A percentile compares a stretch with the other conserved stretches of the same genome.
phyloP scores from a whole-genome alignment of 148 eudicot species.

The Polygonum maritimum region DNA sequence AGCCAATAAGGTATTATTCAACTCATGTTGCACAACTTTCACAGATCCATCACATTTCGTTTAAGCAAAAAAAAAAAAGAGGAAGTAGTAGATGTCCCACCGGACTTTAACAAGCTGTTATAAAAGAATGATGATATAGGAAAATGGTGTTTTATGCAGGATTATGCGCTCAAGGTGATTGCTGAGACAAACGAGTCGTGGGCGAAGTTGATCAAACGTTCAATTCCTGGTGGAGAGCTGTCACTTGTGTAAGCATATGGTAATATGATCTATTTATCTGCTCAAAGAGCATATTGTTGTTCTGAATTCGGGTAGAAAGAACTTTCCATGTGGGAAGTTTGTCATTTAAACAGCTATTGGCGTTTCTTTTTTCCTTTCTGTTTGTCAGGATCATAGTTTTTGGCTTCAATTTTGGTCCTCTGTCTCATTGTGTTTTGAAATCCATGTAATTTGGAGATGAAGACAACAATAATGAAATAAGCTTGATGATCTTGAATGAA shows the following conservation, averaged over 20 bases:
- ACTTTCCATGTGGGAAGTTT: neutral
- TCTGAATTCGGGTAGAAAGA: neutral
- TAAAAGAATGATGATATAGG: neutral
- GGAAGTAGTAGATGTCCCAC: neutral
- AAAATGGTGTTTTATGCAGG: slow-evolving; percentile 30
- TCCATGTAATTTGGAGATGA: neutral
- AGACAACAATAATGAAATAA: too few relatives aligned
- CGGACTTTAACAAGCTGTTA: too few relatives aligned
- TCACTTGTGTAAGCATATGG: slow-evolving; percentile 47
- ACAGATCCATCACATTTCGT: neutral
- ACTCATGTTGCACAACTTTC: neutral
- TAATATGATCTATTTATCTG: neutral
- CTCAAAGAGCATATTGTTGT: neutral
- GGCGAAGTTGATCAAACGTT: slow-evolving; percentile 87
- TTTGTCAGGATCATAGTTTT: neutral
- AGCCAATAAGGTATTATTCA: slow-evolving; percentile 65
- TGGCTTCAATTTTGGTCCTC: neutral
- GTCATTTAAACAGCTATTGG: neutral
- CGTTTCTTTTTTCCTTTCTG: neutral
- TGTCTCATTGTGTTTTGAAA: neutral
- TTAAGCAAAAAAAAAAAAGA: neutral
- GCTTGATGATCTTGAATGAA: too few relatives aligned
- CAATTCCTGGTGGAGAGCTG: slow-evolving; percentile 78
- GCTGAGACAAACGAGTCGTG: slow-evolving; percentile 86
- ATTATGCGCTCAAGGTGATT: slow-evolving; percentile 86